Evolutionary conservation across 2,329 filamentous ascomycete species (phyloP).

Genomic region (Colletotrichum siamense): DNA sequence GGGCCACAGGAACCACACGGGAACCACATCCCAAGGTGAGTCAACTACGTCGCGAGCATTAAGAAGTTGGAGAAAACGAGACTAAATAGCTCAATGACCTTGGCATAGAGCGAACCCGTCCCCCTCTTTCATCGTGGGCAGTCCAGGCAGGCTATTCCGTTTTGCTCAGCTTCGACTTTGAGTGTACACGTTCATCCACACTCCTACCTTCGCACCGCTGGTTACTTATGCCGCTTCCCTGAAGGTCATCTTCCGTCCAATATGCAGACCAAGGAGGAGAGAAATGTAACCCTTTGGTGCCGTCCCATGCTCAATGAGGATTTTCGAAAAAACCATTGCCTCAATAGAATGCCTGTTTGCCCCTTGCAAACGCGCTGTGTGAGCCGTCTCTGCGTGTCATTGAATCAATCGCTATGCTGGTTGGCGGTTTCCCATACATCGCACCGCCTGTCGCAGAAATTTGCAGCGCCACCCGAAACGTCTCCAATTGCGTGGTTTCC

Average conservation of each 20-base stretch:
- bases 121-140: neutral
- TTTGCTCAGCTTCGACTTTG: neutral
- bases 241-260: neutral
- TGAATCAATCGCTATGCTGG: slow-evolving; percentile 18
- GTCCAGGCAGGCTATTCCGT: neutral
- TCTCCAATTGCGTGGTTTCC: neutral
- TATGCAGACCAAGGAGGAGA: neutral
- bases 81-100: neutral
- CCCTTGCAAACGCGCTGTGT: neutral
- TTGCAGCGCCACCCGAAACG: neutral
- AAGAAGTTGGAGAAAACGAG: neutral
- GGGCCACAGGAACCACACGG: neutral
- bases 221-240: neutral
- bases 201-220: neutral
- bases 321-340: neutral
- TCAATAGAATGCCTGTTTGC: neutral
- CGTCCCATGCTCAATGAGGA: neutral
- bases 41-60: neutral
- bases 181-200: neutral
- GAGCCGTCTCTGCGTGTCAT: neutral
- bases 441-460: neutral
- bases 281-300: neutral
- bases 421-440: slow-evolving; percentile 6
- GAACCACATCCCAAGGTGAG: neutral
- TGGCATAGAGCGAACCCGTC: neutral